Conservation (phyloP, 2,329 filamentous ascomycete genomes). For the Pyrenophora graminea region DNA sequence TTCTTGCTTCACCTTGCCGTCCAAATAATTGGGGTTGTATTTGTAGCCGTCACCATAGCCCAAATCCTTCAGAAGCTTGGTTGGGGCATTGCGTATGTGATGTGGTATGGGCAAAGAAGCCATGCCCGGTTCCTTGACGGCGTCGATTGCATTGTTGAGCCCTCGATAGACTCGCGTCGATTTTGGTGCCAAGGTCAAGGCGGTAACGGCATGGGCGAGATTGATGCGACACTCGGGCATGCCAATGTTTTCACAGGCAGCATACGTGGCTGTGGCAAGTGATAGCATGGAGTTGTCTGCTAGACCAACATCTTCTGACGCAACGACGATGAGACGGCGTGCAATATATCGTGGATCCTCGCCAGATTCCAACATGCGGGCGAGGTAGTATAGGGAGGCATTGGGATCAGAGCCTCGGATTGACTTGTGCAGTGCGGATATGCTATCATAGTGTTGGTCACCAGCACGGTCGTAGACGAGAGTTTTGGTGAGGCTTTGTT, state of each 20-base stretch:
- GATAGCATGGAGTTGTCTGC: slow-evolving; percentile 83
- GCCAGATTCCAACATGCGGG: slow-evolving; percentile 91
- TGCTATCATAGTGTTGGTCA: slow-evolving; percentile 97
- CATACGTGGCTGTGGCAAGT: slow-evolving; percentile 83
- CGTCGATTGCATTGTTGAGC: slow-evolving; percentile 77
- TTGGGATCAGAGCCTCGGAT: slow-evolving; percentile 85
- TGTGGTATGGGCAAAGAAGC: slow-evolving; percentile 81
- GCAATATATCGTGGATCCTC: slow-evolving; percentile 94
- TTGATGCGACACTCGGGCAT: slow-evolving; percentile 95
- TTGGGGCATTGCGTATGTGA: slow-evolving; percentile 90
- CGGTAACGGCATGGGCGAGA: slow-evolving; percentile 83
- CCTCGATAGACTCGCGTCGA: slow-evolving; percentile 85
- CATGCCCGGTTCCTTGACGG: slow-evolving; percentile 80
- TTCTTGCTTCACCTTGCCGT: slow-evolving; percentile 81
- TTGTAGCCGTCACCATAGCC: slow-evolving; percentile 93
- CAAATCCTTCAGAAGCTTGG: slow-evolving; percentile 87
- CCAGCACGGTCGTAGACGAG: slow-evolving; percentile 93
- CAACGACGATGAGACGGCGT: slow-evolving; percentile 89
- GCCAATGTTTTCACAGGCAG: slow-evolving; percentile 88
- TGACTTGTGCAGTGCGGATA: slow-evolving; percentile 95
- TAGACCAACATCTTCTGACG: slow-evolving; percentile 89
- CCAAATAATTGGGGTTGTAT: slow-evolving; percentile 88
- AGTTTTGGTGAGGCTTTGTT: slow-evolving; percentile 83
- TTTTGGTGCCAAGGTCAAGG: slow-evolving; percentile 79
- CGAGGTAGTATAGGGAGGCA: slow-evolving; percentile 90